These are phyloP conservation scores for Colletotrichum musicola DNA, from an alignment of 2,329 filamentous ascomycete species.

Conservation along the genomic window DNA sequence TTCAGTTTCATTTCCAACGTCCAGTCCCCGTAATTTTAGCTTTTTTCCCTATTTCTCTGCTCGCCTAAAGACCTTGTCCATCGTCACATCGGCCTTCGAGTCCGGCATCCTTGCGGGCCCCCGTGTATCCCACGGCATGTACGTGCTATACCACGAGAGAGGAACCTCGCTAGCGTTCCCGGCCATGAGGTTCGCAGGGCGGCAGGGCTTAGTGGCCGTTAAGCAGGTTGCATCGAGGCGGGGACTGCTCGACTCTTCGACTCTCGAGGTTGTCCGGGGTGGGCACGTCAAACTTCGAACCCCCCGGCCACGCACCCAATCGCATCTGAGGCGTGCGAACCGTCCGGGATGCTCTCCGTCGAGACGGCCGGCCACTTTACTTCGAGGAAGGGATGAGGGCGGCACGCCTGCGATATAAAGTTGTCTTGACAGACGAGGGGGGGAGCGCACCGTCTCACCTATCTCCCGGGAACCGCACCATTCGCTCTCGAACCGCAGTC, in stretches of 20 bases:
- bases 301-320: conserved; percentile 9
- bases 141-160: background rate
- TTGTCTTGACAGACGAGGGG: conserved; percentile 14
- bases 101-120: background rate
- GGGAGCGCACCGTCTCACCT: conserved; percentile 11
- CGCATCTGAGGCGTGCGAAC: background rate
- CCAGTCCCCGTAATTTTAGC: conserved; percentile 25
- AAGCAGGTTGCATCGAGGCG: conserved; percentile 19
- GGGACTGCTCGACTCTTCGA: conserved; percentile 1
- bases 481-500: conserved; percentile 19
- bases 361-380: conserved; percentile 10
- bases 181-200: background rate
- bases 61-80: background rate
- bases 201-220: conserved; percentile 23
- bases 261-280: background rate
- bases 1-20: conserved; percentile 11
- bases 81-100: background rate
- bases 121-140: background rate
- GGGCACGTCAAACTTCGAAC: conserved; percentile 13
- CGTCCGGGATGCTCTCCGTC: background rate
- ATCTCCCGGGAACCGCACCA: background rate
- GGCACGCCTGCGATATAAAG: conserved; percentile 13
- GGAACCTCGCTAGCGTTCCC: background rate
- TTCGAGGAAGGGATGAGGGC: background rate
- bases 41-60: conserved; percentile 12